Conservation (phyloP, 345 rosid species). For the Populus alba region DNA sequence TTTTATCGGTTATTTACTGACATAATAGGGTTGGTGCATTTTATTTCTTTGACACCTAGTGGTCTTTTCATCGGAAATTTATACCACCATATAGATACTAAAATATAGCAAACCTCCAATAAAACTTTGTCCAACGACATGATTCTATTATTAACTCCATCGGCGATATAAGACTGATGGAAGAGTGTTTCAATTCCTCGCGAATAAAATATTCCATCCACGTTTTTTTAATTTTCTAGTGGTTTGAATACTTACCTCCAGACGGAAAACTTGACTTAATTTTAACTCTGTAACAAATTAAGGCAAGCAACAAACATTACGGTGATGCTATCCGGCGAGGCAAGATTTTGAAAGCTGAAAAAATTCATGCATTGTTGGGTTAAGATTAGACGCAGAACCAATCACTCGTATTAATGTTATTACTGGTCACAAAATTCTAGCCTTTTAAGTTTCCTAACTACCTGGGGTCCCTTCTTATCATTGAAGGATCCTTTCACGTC, state of each 20-base stretch:
- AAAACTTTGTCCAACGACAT: too few species aligned
- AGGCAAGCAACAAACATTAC: not conserved
- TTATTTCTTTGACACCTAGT: too few species aligned
- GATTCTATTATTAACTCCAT: too few species aligned
- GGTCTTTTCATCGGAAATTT: too few species aligned
- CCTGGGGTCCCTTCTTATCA: conserved; percentile 41
- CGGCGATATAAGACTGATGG: too few species aligned
- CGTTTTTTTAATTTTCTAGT: too few species aligned
- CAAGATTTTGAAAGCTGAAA: conserved; percentile 1
- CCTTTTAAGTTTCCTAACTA: conserved; percentile 32
- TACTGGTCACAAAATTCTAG: conserved; percentile 11
- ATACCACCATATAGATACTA: too few species aligned
- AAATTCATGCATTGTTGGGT: not conserved
- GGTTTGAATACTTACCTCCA: not conserved
- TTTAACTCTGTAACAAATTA: not conserved
- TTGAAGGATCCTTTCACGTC: conserved; percentile 47
- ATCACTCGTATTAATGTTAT: not conserved
- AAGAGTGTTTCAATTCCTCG: too few species aligned
- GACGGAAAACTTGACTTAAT: not conserved
- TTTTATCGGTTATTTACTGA: accelerated
- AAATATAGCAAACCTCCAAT: too few species aligned
- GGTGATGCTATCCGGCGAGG: not conserved
- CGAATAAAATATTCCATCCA: too few species aligned
- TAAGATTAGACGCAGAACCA: not conserved
- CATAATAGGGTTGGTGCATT: too few species aligned